These are phyloP conservation scores for Mortierella sp. DNA, from an alignment of 371 early-diverging fungal genomes.

Conservation along the genomic window DNA sequence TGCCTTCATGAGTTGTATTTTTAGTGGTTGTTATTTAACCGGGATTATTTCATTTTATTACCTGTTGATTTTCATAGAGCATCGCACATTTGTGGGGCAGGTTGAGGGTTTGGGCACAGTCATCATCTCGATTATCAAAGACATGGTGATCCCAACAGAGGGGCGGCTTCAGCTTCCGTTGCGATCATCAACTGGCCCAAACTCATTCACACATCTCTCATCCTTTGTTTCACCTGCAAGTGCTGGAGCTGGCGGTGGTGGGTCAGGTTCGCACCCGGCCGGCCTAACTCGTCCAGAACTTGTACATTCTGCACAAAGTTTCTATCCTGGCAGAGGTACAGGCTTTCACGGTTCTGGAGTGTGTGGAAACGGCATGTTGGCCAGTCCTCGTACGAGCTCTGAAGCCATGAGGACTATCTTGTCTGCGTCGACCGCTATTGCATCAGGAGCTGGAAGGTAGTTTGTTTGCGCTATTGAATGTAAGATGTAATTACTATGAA, in stretches of 20 bases:
- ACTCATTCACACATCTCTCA: not conserved
- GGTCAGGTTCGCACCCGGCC: not conserved
- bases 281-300: slow-evolving; percentile 14
- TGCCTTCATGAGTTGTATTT: too few relatives aligned
- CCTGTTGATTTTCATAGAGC: slow-evolving; percentile 19
- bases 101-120: slow-evolving; percentile 52
- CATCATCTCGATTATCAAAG: slow-evolving; percentile 57
- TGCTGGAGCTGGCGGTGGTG: not conserved
- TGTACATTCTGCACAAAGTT: slow-evolving; percentile 29
- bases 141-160: slow-evolving; percentile 44
- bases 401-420: slow-evolving; percentile 42
- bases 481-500: too few relatives aligned
- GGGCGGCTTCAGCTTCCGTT: not conserved
- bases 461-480: not conserved
- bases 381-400: slow-evolving; percentile 30
- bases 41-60: not conserved
- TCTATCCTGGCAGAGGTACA: slow-evolving; percentile 22
- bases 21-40: not conserved
- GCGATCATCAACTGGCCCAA: not conserved
- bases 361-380: slow-evolving; percentile 1
- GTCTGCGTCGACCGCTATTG: slow-evolving; percentile 19
- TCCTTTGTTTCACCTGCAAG: not conserved
- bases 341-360: not conserved
- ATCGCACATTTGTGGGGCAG: slow-evolving; percentile 54
- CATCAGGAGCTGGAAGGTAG: slow-evolving; percentile 21